phyloP scores from a whole-genome alignment of 257 asterid species.

The Jaltomata sinuosa region DNA sequence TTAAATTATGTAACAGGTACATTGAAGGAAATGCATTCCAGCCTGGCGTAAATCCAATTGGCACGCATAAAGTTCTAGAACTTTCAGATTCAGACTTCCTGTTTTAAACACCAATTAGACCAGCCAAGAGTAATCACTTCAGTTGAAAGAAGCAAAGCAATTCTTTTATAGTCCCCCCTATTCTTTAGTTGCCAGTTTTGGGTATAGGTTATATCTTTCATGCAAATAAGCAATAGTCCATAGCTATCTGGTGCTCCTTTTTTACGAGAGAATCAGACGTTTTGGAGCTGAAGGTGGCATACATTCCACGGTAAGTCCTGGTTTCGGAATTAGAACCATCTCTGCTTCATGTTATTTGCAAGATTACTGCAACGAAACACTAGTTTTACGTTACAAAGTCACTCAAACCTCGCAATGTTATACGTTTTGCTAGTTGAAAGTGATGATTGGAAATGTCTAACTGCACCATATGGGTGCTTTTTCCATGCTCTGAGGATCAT shows the following conservation, averaged over 20 bases:
- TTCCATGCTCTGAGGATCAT: neutral
- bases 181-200: neutral
- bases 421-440: neutral
- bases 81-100: slow-evolving; percentile 67
- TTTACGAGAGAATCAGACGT: no score
- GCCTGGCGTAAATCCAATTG: slow-evolving; percentile 70
- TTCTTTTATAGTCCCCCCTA: neutral
- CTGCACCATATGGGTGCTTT: neutral
- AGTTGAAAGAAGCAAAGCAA: neutral
- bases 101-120: slow-evolving; percentile 22
- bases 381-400: neutral
- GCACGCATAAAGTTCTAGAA: slow-evolving; percentile 72
- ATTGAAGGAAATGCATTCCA: slow-evolving; percentile 80
- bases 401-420: no score
- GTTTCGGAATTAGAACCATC: neutral
- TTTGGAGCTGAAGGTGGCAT: neutral
- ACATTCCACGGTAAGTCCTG: neutral
- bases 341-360: no score
- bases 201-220: neutral
- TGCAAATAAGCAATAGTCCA: neutral
- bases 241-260: neutral
- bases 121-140: neutral
- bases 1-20: slow-evolving; percentile 37
- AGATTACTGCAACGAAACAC: no score
- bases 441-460: neutral